These are phyloP conservation scores for Clonostachys solani DNA, from an alignment of 2,329 filamentous ascomycete genomes.

Conservation along the genomic window DNA sequence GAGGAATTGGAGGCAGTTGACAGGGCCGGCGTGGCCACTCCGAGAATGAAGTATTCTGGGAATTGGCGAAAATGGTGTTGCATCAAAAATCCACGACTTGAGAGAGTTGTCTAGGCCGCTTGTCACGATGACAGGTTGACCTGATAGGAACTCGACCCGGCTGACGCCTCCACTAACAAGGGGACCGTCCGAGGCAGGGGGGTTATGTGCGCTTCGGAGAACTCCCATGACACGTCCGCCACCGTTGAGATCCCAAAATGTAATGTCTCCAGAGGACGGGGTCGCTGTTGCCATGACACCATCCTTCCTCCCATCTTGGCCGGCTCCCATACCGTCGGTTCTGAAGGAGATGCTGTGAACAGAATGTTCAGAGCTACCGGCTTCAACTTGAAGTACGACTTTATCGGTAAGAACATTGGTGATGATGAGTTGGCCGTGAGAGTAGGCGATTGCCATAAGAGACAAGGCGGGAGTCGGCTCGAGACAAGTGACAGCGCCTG, in stretches of 20 bases:
- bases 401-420: constrained; percentile 80
- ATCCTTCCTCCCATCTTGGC: constrained; percentile 76
- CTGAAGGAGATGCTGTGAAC: constrained; percentile 86
- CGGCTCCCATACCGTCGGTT: constrained; percentile 83
- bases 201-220: constrained; percentile 82
- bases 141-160: constrained; percentile 82
- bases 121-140: constrained; percentile 85
- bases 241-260: constrained; percentile 92
- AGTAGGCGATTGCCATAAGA: constrained; percentile 83
- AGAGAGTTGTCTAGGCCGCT: constrained; percentile 91
- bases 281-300: constrained; percentile 95
- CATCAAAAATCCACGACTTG: constrained; percentile 95
- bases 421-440: constrained; percentile 71
- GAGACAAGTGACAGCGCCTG: constrained; percentile 81
- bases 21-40: constrained; percentile 83
- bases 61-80: constrained; percentile 81
- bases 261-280: constrained; percentile 76
- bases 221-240: constrained; percentile 84
- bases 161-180: constrained; percentile 73
- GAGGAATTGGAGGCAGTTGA: constrained; percentile 79
- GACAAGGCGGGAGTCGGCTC: constrained; percentile 81
- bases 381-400: constrained; percentile 63
- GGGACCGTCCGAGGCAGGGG: constrained; percentile 51
- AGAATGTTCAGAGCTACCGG: constrained; percentile 58
- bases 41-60: constrained; percentile 82